Base-by-base conservation (phyloP, 257 asterid genomes). In the Solanum lignicaule region DNA sequence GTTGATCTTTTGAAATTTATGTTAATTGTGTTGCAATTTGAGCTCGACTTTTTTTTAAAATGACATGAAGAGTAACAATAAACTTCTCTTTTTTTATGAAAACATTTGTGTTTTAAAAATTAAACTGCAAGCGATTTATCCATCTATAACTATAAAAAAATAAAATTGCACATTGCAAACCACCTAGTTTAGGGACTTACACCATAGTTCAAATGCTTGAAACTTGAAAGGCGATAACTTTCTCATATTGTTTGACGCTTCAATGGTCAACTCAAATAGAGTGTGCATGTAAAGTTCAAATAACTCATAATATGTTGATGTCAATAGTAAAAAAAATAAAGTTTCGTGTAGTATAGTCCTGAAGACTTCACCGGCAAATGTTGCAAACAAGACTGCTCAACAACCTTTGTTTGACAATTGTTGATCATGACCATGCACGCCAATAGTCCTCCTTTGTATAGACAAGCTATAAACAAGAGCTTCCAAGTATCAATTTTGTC, bases 201-300 rank as follows among this genome's bases (percentile, higher is more conserved):
- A 21, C 29, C 69, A 8, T 7, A 60, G 12, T 60, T 60, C 69
- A 9, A 60, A 3, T 60, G 69, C 6, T 23, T 60, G 69, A 23
- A 60, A 9, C 6, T 23, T 60, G 69, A 23, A 60, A 9, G 69
- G 10, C 27, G 12, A 60, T 3, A 21, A 3, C 87, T 85, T 94
- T 98, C 88, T 94, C 93, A 78, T 94, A 95, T 91, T 94, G 89
- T 87, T 92, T 81, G 94, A 95, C 48, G 98, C 96, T 75, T 91
- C 92, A 48, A 98, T 89, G 10, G 96, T 94, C 32, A 95, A 93
- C 90, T 93, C 95, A 88, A 95, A 94, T 87, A 95, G 91, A 76
- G 88, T 87, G 88, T 92, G 95, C 96, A 95, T 95, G 87, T 94
- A 93, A 15, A 95, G 96, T 65, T 92, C 95, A 27, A 94, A 93